Evolutionary conservation across 2,329 filamentous ascomycete species (phyloP).

Genomic region (Ceratocystis lukuohia): DNA sequence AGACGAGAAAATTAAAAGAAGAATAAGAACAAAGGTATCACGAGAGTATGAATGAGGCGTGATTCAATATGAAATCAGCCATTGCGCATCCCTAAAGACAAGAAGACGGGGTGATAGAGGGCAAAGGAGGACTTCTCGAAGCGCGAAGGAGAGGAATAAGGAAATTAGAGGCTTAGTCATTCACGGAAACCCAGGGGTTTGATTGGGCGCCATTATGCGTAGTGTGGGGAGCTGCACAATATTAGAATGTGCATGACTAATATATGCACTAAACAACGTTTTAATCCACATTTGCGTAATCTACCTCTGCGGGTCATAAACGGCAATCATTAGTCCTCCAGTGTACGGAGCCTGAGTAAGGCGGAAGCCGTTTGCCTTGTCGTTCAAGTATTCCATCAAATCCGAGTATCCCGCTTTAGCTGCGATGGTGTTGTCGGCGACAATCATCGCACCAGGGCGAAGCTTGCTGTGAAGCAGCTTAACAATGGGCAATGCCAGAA

Average conservation of each 20-base stretch:
- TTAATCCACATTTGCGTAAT: too few relatives aligned
- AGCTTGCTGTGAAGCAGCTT: slow-evolving; percentile 34
- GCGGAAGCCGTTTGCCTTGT: slow-evolving; percentile 35
- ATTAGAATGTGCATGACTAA: too few relatives aligned
- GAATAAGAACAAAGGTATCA: not conserved
- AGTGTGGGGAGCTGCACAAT: too few relatives aligned
- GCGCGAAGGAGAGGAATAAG: not conserved
- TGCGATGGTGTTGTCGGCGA: slow-evolving; percentile 36
- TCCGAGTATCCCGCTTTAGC: slow-evolving; percentile 32
- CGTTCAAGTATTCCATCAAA: slow-evolving; percentile 33
- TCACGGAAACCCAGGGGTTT: too few relatives aligned
- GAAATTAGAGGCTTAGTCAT: too few relatives aligned
- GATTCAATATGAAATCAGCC: not conserved
- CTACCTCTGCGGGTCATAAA: too few relatives aligned
- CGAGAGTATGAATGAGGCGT: not conserved
- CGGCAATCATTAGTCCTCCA: too few relatives aligned
- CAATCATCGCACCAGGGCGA: slow-evolving; percentile 34
- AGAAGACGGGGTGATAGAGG: not conserved
- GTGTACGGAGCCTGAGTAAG: too few relatives aligned
- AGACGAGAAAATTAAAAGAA: slow-evolving; percentile 5
- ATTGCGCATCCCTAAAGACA: not conserved
- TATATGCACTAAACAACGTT: too few relatives aligned
- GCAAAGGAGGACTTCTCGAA: not conserved
- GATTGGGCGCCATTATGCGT: too few relatives aligned
- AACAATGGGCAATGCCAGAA: slow-evolving; percentile 37